phyloP scores from a whole-genome alignment of 2,329 filamentous ascomycete species.

The Pseudogymnoascus sp. region DNA sequence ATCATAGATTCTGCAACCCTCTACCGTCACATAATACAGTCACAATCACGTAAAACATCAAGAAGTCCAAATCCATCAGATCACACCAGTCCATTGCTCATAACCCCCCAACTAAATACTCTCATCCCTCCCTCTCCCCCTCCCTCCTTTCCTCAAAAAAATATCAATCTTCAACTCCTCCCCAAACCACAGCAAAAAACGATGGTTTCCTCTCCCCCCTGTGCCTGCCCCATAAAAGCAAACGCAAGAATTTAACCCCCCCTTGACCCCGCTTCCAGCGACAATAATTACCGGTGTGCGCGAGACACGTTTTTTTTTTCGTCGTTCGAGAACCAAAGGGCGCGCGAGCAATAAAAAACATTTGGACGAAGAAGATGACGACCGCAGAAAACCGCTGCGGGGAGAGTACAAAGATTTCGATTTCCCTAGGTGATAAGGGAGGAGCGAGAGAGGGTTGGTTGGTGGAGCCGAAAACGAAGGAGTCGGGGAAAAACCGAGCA shows the following conservation, averaged over 20 bases:
- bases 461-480: not conserved
- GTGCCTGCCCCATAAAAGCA: not conserved
- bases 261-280: not conserved
- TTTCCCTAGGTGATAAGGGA: not conserved
- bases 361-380: not conserved
- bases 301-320: not conserved
- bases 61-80: not conserved
- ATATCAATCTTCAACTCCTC: not conserved
- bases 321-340: not conserved
- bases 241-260: not conserved
- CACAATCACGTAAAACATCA: not conserved
- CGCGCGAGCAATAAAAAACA: not conserved
- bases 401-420: not conserved
- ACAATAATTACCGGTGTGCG: conserved; percentile 1
- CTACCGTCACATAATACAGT: not conserved
- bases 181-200: not conserved
- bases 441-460: not conserved
- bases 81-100: conserved; percentile 2
- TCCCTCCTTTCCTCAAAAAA: no score
- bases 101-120: not conserved
- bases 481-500: not conserved
- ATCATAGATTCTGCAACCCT: not conserved
- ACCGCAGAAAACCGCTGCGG: not conserved
- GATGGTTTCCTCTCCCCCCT: not conserved
- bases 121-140: not conserved